A percentile compares a stretch with the other conserved stretches of the same genome.
Evolutionary conservation across 257 asterid genomes (phyloP).

Genomic region (Solanum corneliomulleri): DNA sequence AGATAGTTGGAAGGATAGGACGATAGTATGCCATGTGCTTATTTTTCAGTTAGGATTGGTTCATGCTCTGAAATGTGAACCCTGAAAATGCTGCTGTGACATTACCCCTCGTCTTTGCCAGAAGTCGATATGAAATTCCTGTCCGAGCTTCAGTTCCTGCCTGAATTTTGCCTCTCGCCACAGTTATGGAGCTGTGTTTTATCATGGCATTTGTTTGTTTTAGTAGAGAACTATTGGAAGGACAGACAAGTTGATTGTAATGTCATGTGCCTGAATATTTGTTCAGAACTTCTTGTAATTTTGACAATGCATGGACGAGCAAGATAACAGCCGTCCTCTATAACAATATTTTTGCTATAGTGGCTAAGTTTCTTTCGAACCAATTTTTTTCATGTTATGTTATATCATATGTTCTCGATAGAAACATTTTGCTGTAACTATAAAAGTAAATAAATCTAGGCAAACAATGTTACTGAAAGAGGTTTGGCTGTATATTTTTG

Average conservation of each 20-base stretch:
- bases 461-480: background rate
- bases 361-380: background rate
- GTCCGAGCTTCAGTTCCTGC: background rate
- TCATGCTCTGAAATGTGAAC: background rate
- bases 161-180: background rate
- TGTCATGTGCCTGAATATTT: background rate
- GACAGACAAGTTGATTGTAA: background rate
- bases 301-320: background rate
- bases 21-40: background rate
- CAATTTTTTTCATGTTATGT: background rate
- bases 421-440: background rate
- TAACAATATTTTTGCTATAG: background rate
- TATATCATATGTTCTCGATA: background rate
- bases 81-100: background rate
- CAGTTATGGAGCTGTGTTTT: background rate
- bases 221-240: background rate
- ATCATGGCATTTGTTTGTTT: background rate
- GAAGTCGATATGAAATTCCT: background rate
- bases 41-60: background rate
- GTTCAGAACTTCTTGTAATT: background rate
- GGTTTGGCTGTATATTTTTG: background rate
- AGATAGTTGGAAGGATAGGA: background rate
- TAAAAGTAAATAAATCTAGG: background rate
- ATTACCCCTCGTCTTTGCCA: background rate
- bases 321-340: background rate